A percentile compares a stretch with the other conserved stretches of the same genome.
Evolutionary conservation across 345 rosid genomes (phyloP).

Genomic region (Triadica sebifera): DNA sequence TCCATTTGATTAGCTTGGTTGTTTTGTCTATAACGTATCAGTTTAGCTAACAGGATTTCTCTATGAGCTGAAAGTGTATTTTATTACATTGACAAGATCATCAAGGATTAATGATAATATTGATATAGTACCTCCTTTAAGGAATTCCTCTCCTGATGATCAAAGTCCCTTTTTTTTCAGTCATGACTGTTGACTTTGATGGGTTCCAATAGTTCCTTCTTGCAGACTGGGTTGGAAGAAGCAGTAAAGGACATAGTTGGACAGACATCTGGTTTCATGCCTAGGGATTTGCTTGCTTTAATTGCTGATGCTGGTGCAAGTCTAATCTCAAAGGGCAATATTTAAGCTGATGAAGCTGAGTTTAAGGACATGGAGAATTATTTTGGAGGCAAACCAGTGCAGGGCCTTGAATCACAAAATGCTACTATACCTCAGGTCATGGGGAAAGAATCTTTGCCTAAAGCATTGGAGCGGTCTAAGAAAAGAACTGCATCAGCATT

Average conservation of each 20-base stretch:
- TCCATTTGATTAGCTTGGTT: conserved; percentile 3
- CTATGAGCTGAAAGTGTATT: neutral
- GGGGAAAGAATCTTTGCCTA: conserved; percentile 54
- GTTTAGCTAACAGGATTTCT: neutral
- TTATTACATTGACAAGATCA: conserved; percentile 1
- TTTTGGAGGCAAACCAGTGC: conserved; percentile 30
- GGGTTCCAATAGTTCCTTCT: conserved; percentile 26
- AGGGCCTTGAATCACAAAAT: conserved; percentile 28
- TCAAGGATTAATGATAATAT: neutral
- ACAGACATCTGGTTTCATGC: conserved; percentile 94
- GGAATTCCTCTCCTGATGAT: neutral
- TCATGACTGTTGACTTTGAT: conserved; percentile 24
- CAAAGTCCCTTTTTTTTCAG: neutral
- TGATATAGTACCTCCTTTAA: neutral
- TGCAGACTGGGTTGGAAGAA: conserved; percentile 66
- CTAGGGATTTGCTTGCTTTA: conserved; percentile 79
- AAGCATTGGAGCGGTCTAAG: conserved; percentile 84
- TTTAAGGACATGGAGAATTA: conserved; percentile 29
- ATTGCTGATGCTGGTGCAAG: conserved; percentile 87
- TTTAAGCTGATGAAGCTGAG: conserved; percentile 35
- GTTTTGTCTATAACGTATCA: neutral
- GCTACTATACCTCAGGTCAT: conserved; percentile 25
- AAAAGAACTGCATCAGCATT: conserved; percentile 90
- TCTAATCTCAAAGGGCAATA: conserved; percentile 45
- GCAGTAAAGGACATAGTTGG: conserved; percentile 68